Percentiles rank a stretch among this genome's conserved stretches.
These are phyloP conservation scores for Vitis hybrid DNA, from an alignment of 177 flowering plant genomes.

Conservation along the genomic window DNA sequence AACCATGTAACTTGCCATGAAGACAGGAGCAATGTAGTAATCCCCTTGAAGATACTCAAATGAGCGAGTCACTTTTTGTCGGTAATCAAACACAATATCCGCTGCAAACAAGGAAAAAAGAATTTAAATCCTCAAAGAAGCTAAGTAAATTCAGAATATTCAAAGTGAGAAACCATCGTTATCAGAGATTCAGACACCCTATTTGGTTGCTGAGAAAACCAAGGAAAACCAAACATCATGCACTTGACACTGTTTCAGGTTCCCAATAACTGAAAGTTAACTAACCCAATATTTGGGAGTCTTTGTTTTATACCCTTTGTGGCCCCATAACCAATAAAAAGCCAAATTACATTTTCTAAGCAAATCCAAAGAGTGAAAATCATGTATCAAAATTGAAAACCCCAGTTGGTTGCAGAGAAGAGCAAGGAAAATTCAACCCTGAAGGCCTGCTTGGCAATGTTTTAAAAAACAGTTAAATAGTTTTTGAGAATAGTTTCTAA, in stretches of 20 bases:
- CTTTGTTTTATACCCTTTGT: background rate
- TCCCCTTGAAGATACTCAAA: slow-evolving; percentile 73
- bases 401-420: too few species aligned
- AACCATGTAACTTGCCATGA: slow-evolving; percentile 43
- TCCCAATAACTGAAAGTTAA: too few species aligned
- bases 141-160: background rate
- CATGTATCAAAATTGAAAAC: too few species aligned
- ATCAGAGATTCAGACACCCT: background rate
- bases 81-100: slow-evolving; percentile 75
- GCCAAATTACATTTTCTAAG: background rate
- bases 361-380: too few species aligned
- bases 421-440: too few species aligned
- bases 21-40: slow-evolving; percentile 67
- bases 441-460: too few species aligned
- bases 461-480: too few species aligned
- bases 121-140: background rate
- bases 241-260: background rate
- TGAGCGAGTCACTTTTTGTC: slow-evolving; percentile 70
- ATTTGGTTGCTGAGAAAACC: background rate
- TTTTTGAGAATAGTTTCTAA: too few species aligned
- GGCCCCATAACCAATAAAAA: background rate
- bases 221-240: background rate
- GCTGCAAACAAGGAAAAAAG: slow-evolving; percentile 32
- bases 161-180: background rate
- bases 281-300: background rate